Base-by-base conservation (phyloP, 257 asterid species). In the Penstemon newberryi region DNA sequence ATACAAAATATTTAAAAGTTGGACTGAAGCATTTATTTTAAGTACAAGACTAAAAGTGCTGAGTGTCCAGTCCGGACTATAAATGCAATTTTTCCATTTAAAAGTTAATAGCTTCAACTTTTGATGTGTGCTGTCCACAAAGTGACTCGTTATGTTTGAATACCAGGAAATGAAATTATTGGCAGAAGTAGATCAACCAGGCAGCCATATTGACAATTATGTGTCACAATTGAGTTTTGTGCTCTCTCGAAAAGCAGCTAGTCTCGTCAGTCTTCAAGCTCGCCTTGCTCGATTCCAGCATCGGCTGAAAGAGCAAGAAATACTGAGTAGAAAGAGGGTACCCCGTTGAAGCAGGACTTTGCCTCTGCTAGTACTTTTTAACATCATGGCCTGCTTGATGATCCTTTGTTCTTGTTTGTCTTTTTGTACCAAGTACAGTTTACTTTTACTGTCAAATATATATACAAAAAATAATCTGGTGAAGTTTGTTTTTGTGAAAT, bases 241-340 rank as follows among this genome's bases (percentile, higher is more conserved):
- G 62, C 96, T 91, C 68, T 89, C 99, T 0, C 91, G 95, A 69
- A 94, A 94, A 84, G 97, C 97, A 18, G 90, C 96, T 74, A 89
- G 90, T 79, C 83, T 89, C 54, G 96, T 94, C 66, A 82, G 99
- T 78, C 96, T 94, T 50, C 99, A 91, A 77, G 97, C 99, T 42
- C 96, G 95, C n/a, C 95, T 91, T 8, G 92, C 95, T 49, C 79
- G 99, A 81, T 94, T 94, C 83, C 99, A 89, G 83, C 99, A 94
- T 75, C 95, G 92, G 53, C 78, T 91, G 75, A 88, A 85, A 79
- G 97, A 94, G 81, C 99, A 94, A 78, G 99, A 94, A 77, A 87
- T 94, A 72, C 79, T 91, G 74, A 89, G 93, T 75, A 80, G 97
- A 82, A 94, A 91, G 81, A 85, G 96, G 86, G 84, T 80, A 58